These are phyloP conservation scores for Boletellus dicymbophilus DNA, from an alignment of 1,284 basidiomycete species.

Conservation along the genomic window DNA sequence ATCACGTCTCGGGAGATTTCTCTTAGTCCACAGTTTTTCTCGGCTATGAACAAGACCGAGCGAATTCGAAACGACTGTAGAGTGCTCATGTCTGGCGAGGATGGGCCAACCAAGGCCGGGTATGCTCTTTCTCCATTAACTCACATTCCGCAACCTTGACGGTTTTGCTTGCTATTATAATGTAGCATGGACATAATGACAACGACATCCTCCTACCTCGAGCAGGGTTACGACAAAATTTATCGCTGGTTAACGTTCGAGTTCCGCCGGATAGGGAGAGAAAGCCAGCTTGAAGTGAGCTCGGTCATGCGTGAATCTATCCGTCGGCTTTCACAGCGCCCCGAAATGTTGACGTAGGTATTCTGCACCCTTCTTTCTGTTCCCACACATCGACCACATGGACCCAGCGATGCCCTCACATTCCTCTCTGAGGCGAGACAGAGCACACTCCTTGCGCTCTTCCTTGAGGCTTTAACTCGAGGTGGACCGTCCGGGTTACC, in stretches of 20 bases:
- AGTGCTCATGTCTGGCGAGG: constrained; percentile 87
- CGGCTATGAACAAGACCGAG: constrained; percentile 86
- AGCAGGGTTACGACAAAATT: constrained; percentile 89
- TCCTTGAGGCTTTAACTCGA: constrained; percentile 87
- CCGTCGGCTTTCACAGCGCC: constrained; percentile 68
- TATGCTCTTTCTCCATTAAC: constrained; percentile 36
- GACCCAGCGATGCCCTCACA: constrained; percentile 71
- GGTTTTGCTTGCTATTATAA: neutral
- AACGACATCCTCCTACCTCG: constrained; percentile 78
- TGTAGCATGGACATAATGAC: constrained; percentile 87
- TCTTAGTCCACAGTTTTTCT: constrained; percentile 75
- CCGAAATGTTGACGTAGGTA: constrained; percentile 78
- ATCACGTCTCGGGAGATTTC: constrained; percentile 80
- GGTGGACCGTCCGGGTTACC: constrained; percentile 89
- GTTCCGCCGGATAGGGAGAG: constrained; percentile 80
- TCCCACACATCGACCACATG: neutral
- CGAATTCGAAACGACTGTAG: constrained; percentile 83
- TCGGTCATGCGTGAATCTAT: constrained; percentile 75
- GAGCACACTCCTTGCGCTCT: constrained; percentile 74
- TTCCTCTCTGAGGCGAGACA: constrained; percentile 84
- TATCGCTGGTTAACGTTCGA: constrained; percentile 86
- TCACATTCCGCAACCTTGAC: constrained; percentile 1
- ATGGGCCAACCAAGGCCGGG: constrained; percentile 81
- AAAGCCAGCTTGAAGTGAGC: constrained; percentile 79
- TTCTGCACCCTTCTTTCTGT: neutral